Evolutionary conservation across 768 basidiomycete genomes (phyloP), one percentile per base, ranked within the genome.

Genomic region (Russula earlei): DNA sequence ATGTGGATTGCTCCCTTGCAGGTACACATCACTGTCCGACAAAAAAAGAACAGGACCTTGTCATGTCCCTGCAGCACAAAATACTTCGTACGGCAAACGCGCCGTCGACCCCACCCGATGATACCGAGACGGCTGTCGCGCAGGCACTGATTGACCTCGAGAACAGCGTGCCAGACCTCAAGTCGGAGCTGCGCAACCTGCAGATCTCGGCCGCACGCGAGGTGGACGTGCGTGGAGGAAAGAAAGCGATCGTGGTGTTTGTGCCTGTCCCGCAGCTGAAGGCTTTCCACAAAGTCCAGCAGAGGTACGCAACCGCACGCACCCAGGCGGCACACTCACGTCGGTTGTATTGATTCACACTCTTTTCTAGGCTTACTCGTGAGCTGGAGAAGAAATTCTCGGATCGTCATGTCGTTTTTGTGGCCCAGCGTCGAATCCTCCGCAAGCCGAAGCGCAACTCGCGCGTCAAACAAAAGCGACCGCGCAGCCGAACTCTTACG

Each of bases 381-480:
- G 95, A 98, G 71, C 82, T 99, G 68, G 96, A 99, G 84, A 99
- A 99, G 84, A 99, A 99, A 76, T 97, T 99, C 78, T 91, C 96
- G 44, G 96, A 98, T 77, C 85, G 93, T 70, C 94, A 98, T 75
- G 92, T 99, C 71, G 91, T 99, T 56, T 98, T 99, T 72, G 84
- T 98, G 71, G 96, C 90, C 53, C 96, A 99, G 77, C 92, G 96
- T 72, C 85, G 95, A 69, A 93, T 97, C 85, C 79, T 98, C 71
- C 89, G 87, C 78, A 97, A 94, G 74, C 94, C 94, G 55, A 93
- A 92, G 64, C 91, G 93, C 63, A 89, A 81, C 68, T 91, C 92
- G 55, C 87, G 89, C 64, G 85, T 90, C 65, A 81, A 85, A 76
- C 95, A 99, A 78, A 95, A 95, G 83, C 79, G 96, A 65, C 96